Base-by-base conservation (phyloP, 495 filamentous ascomycete species). In the Penicillium waksmanii region DNA sequence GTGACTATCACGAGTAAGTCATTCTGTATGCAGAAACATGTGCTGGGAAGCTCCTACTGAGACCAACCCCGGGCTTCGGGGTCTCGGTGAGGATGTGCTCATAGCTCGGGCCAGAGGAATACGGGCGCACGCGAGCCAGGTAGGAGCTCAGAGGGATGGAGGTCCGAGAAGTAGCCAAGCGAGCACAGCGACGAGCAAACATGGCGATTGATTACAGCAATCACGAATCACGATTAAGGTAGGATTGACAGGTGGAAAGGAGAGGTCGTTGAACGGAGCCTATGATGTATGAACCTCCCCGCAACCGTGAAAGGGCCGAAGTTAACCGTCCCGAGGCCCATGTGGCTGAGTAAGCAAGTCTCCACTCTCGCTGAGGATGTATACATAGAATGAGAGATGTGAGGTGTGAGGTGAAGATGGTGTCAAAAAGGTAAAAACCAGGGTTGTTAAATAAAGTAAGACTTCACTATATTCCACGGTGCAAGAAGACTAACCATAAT, bases 41-140 rank as follows among this genome's bases (percentile, higher is more conserved):
- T 2, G 12, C 1, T 21, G 15, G 35, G 27, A 8, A 23, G 11
- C 21, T 71, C 80, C 54, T 84, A 97, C 95, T 90, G 75, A 96
- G 82, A 6, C 89, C 92, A 36, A 98, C 95, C 19, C 92, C 91
- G 2, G 92, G 89, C 67, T 92, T 91, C 12, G 95, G 95, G 58
- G 79, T 84, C 17, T 91, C 90, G 46, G 91, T 86, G 33, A 91
- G 74, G 65, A 98, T 86, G 72, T 89, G 85, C 68, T 96, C 88
- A 77, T 97, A 98, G 56, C 76, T 78, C 74, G 70, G 33, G 69
- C 59, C 57, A 81, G 84, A 76, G n/a, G 85, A 89, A 68, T 85
- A 91, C 51, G 67, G 76, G 35, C 75, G 62, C 75, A 67, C 57
- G 74, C 84, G 55, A 77, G 82, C 51, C 79, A 79, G 27, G 76